Conservation (phyloP, 805 yeast species). For the Candida anglica region DNA sequence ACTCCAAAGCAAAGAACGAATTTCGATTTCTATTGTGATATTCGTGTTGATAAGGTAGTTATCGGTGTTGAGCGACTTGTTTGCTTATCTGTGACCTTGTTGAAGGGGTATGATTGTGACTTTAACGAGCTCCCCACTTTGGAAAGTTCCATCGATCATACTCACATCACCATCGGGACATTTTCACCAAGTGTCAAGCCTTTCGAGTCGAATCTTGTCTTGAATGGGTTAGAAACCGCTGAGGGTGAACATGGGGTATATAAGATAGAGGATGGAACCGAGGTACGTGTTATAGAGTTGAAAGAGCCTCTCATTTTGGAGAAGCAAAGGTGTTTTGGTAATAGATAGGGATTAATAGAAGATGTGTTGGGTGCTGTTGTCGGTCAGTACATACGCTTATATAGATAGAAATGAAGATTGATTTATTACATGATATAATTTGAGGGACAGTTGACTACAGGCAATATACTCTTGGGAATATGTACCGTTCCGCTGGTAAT, state of each 20-base stretch:
- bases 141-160: conserved; percentile 7
- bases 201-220: conserved; percentile 43
- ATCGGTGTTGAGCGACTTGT: conserved; percentile 47
- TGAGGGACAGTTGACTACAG: too few species aligned
- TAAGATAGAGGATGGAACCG: conserved; percentile 4
- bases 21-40: conserved; percentile 23
- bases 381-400: too few species aligned
- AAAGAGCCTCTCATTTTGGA: conserved; percentile 4
- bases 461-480: too few species aligned
- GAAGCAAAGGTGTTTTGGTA: conserved; percentile 11
- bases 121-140: neutral
- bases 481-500: too few species aligned
- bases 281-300: conserved; percentile 8
- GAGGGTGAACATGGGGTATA: conserved; percentile 1
- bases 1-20: neutral
- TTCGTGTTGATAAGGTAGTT: conserved; percentile 42
- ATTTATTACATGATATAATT: too few species aligned
- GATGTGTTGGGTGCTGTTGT: too few species aligned
- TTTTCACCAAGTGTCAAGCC: conserved; percentile 42
- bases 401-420: too few species aligned
- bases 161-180: conserved; percentile 78
- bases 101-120: conserved; percentile 1
- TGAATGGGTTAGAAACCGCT: conserved; percentile 5
- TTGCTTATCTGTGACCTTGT: conserved; percentile 48
- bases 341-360: conserved; percentile 2